Conservation (phyloP, 306 rosid genomes). For the Vigna mungo region DNA sequence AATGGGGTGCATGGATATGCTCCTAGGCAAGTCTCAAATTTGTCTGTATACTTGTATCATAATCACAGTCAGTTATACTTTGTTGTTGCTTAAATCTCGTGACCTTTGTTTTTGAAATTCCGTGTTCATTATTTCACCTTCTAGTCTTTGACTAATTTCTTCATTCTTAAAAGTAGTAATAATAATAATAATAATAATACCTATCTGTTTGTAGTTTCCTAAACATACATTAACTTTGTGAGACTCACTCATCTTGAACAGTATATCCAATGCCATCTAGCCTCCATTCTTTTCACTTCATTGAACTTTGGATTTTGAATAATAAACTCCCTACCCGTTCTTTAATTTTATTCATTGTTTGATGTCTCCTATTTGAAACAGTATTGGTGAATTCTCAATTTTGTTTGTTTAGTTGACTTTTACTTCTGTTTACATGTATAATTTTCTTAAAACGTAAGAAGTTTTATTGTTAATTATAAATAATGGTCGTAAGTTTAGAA, state of each 20-base stretch:
- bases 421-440: neutral
- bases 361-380: neutral
- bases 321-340: no score
- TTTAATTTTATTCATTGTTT: neutral
- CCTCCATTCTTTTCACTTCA: neutral
- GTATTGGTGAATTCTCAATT: neutral
- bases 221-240: no score
- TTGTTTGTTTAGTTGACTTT: neutral
- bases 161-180: neutral
- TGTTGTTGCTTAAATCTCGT: neutral
- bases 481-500: neutral
- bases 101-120: slow-evolving; percentile 8
- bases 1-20: slow-evolving; percentile 96
- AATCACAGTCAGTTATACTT: neutral
- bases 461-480: neutral
- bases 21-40: slow-evolving; percentile 71
- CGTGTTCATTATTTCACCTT: neutral
- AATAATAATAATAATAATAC: neutral
- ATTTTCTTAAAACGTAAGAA: neutral
- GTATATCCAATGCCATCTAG: neutral
- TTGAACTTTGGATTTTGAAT: slow-evolving; percentile 2
- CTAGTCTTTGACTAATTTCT: neutral
- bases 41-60: slow-evolving; percentile 14
- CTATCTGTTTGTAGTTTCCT: neutral
- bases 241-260: neutral